phyloP scores from a whole-genome alignment of 2,329 filamentous ascomycete genomes.

The Paecilomyces dactylethromorphus region DNA sequence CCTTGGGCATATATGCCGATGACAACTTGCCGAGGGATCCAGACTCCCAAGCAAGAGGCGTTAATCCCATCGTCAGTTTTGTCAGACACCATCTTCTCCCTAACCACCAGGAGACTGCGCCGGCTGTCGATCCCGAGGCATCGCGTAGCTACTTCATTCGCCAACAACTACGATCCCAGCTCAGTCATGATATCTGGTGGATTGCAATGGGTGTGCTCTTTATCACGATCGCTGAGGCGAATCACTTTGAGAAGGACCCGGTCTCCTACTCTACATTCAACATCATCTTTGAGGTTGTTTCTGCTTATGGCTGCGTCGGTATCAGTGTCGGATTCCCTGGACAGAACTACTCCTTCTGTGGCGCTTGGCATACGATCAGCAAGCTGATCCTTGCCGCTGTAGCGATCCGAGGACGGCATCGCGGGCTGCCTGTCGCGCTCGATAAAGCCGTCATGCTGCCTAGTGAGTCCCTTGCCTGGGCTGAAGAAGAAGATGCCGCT shows the following conservation, averaged over 20 bases:
- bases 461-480: conserved; percentile 32
- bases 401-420: conserved; percentile 51
- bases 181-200: conserved; percentile 63
- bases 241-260: conserved; percentile 47
- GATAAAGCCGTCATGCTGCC: conserved; percentile 45
- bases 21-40: conserved; percentile 18
- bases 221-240: conserved; percentile 55
- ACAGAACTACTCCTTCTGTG: conserved; percentile 50
- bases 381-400: conserved; percentile 55
- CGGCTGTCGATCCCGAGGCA: conserved; percentile 13
- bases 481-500: conserved; percentile 36
- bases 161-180: conserved; percentile 57
- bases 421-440: conserved; percentile 51
- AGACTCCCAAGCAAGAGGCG: conserved; percentile 9
- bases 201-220: conserved; percentile 55
- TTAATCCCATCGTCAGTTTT: conserved; percentile 18
- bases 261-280: conserved; percentile 53
- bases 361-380: conserved; percentile 48
- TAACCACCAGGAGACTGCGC: conserved; percentile 10
- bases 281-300: conserved; percentile 43
- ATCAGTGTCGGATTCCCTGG: conserved; percentile 51
- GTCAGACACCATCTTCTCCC: conserved; percentile 16
- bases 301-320: conserved; percentile 57
- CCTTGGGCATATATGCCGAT: conserved; percentile 45
- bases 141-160: conserved; percentile 45